Evolutionary conservation across 805 yeast species (phyloP).

Genomic region (Myxozyma mucilagina): DNA sequence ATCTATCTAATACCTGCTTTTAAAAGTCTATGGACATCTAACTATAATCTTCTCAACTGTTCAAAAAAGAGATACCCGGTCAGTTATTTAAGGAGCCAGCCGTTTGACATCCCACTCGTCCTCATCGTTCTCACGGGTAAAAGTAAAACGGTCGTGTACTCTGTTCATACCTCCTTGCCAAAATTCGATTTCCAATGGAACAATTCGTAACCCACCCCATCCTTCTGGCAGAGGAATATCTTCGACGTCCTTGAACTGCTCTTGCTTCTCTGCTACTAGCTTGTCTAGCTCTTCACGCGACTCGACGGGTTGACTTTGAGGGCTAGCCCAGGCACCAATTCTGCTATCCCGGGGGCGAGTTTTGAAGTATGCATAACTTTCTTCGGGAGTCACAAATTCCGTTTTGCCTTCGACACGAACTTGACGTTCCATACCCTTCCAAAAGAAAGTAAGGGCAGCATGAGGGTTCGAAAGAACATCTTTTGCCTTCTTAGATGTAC

Average conservation of each 20-base stretch:
- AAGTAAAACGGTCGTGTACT: constrained; percentile 76
- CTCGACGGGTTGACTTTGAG: constrained; percentile 67
- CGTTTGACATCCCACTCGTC: constrained; percentile 22
- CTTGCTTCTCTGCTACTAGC: constrained; percentile 49
- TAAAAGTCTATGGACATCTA: background rate
- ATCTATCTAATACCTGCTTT: background rate
- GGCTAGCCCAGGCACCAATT: constrained; percentile 96
- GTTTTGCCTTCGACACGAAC: constrained; percentile 88
- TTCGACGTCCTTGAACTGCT: constrained; percentile 60
- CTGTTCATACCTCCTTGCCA: constrained; percentile 96
- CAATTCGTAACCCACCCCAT: constrained; percentile 93
- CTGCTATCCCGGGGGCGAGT: constrained; percentile 91
- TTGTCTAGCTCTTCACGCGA: constrained; percentile 65
- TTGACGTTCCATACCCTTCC: constrained; percentile 89
- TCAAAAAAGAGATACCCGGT: background rate
- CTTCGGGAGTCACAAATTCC: constrained; percentile 71
- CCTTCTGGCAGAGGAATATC: constrained; percentile 85
- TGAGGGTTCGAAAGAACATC: constrained; percentile 72
- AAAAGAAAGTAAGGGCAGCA: constrained; percentile 85
- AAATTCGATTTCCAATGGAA: constrained; percentile 89
- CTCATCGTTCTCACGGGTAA: constrained; percentile 18
- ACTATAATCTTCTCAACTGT: background rate
- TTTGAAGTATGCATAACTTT: constrained; percentile 72
- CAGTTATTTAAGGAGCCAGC: constrained; percentile 21
- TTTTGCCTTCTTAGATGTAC: constrained; percentile 71